Base-by-base conservation (phyloP, 2,329 filamentous ascomycete species). In the Albophoma yamanashiensis region DNA sequence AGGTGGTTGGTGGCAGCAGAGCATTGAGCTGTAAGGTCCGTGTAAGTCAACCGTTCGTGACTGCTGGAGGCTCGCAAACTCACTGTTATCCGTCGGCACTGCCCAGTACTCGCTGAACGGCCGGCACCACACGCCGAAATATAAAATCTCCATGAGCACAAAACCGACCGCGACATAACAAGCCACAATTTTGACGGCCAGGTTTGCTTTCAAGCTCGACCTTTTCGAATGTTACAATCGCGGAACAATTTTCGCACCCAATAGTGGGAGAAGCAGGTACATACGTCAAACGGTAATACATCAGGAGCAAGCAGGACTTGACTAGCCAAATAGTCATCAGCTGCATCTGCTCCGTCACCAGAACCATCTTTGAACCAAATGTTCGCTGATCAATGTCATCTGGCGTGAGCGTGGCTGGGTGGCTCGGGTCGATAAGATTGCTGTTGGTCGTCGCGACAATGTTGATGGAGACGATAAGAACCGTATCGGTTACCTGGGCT, bases 341-440 rank as follows among this genome's bases (percentile, higher is more conserved):
- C 73, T 89, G 87, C 66, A 81, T 79, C 70, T 86, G 77, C 64
- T 88, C 84, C 3, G 82, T 80, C 11, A 85, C 79, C 43, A 86
- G 74, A 0, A 86, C 83, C 74, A 84, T 79, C 75, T 87, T 87
- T 55, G 82, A 85, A 14, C 84, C 85, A 43, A 69, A 72, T 0
- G 74, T 68, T 56, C 82, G 74, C 39, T 75, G 71, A 4, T 63
- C 65, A 55, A 78, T 75, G 42, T 74, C 75, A 0, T 72, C 62
- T 0, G 78, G 73, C 0, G 82, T 86, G 71, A 4, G 68, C 62
- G 0, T 70, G 66, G 0, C 71, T 9, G 60, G 69, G 36, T 83
- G 74, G 20, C 76, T 70, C 0, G 78, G 76, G 22, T 80, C 74
- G 70, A 87, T 83, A 22, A 87, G 74, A 65, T 87, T 87, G 50